phyloP scores from a whole-genome alignment of 2,329 filamentous ascomycete genomes.

The Scopulariopsis brevicaulis region DNA sequence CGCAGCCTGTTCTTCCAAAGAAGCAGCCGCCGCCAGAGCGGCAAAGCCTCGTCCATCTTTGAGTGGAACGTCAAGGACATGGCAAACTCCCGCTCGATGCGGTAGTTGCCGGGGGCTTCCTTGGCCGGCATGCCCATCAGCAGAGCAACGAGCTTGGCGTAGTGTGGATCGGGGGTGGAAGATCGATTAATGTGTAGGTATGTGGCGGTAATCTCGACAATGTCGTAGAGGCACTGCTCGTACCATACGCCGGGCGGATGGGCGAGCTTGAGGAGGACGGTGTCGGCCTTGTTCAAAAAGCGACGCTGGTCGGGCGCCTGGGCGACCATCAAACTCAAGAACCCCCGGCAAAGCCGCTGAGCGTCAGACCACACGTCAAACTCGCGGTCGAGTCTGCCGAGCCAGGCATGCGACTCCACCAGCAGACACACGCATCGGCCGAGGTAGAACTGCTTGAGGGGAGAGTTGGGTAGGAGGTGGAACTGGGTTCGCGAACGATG shows the following conservation, averaged over 20 bases:
- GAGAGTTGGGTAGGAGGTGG: background rate
- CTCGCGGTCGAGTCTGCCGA: background rate
- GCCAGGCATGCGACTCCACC: background rate
- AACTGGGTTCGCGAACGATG: background rate
- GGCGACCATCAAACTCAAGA: background rate
- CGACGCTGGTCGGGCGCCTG: background rate
- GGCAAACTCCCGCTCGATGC: constrained; percentile 1
- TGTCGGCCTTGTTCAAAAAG: background rate
- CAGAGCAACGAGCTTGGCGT: background rate
- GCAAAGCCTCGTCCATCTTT: background rate
- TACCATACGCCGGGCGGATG: constrained; percentile 1
- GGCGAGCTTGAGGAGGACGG: constrained; percentile 1
- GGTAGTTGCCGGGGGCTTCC: background rate
- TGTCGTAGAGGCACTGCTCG: constrained; percentile 1
- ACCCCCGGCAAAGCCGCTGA: background rate
- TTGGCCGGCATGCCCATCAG: background rate
- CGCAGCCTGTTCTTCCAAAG: background rate
- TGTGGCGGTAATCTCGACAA: background rate
- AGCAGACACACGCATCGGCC: background rate
- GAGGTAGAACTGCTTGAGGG: constrained; percentile 3
- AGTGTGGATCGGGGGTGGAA: background rate
- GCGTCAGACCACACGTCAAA: background rate
- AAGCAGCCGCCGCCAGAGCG: constrained; percentile 1
- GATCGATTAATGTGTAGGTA: background rate
- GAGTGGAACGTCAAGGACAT: background rate